A percentile compares a stretch with the other conserved stretches of the same genome.
Conservation (phyloP, 2,329 filamentous ascomycete genomes). For the Ceratocystiopsis sp. region DNA sequence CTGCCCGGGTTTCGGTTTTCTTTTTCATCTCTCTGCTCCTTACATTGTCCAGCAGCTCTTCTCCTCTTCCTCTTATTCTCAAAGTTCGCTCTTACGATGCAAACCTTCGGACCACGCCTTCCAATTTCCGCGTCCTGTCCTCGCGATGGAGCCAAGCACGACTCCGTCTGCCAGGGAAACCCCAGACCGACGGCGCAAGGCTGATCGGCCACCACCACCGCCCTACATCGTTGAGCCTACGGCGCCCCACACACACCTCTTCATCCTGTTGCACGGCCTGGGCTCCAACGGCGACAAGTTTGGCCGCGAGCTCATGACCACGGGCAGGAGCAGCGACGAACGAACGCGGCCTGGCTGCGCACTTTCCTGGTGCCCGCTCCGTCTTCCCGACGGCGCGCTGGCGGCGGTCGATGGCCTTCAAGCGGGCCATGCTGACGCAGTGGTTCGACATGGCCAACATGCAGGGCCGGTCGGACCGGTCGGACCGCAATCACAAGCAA, state of each 20-base stretch:
- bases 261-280: constrained; percentile 17
- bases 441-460: constrained; percentile 33
- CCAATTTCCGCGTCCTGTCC: too few relatives aligned
- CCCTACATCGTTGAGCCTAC: constrained; percentile 12
- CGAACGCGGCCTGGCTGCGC: constrained; percentile 16
- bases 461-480: constrained; percentile 21
- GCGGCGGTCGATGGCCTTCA: constrained; percentile 25
- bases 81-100: too few relatives aligned
- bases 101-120: too few relatives aligned
- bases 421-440: constrained; percentile 25
- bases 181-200: too few relatives aligned
- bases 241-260: constrained; percentile 12
- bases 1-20: too few relatives aligned
- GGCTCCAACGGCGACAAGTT: constrained; percentile 18
- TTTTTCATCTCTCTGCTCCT: too few relatives aligned
- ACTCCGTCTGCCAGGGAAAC: too few relatives aligned
- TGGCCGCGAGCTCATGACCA: constrained; percentile 17
- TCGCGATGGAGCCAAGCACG: too few relatives aligned
- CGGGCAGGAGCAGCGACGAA: constrained; percentile 12
- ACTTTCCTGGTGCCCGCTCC: constrained; percentile 24
- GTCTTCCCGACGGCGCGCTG: constrained; percentile 32
- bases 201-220: not conserved
- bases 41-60: too few relatives aligned
- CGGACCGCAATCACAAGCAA: constrained; percentile 24
- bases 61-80: too few relatives aligned